Evolutionary conservation across 768 basidiomycete genomes (phyloP).

Genomic region (Suillus fuscotomentosus): DNA sequence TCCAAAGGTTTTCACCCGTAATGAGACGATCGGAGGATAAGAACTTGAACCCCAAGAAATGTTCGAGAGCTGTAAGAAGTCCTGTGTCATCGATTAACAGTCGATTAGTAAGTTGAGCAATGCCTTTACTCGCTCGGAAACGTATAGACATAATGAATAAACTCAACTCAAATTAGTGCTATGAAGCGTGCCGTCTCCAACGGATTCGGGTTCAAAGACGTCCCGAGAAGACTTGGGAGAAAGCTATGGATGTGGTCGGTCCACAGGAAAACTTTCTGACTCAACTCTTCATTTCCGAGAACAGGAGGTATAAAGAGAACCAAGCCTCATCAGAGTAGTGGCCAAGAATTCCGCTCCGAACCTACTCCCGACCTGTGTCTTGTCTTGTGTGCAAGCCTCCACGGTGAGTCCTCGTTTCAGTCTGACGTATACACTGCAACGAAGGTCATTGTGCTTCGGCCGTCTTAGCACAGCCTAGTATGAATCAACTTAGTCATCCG

Average conservation of each 20-base stretch:
- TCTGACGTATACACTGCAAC: not conserved
- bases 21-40: conserved; percentile 17
- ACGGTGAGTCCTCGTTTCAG: conserved; percentile 1
- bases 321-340: conserved; percentile 2
- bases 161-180: conserved; percentile 21
- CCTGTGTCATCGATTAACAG: conserved; percentile 16
- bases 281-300: conserved; percentile 36
- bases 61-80: conserved; percentile 7
- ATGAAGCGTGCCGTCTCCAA: conserved; percentile 23
- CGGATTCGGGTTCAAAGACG: conserved; percentile 32
- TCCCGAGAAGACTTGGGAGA: conserved; percentile 26
- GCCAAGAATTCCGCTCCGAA: not conserved
- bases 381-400: not conserved
- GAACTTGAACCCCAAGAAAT: conserved; percentile 21
- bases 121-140: conserved; percentile 23
- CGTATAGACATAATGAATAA: conserved; percentile 14
- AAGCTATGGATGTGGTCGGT: conserved; percentile 12
- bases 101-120: conserved; percentile 32
- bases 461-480: conserved; percentile 6
- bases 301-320: not conserved
- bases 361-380: not conserved
- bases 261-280: conserved; percentile 25
- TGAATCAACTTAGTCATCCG: conserved; percentile 34
- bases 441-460: not conserved
- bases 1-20: conserved; percentile 5